Base-by-base conservation (phyloP, 805 yeast species). In the Ogataea corticis region DNA sequence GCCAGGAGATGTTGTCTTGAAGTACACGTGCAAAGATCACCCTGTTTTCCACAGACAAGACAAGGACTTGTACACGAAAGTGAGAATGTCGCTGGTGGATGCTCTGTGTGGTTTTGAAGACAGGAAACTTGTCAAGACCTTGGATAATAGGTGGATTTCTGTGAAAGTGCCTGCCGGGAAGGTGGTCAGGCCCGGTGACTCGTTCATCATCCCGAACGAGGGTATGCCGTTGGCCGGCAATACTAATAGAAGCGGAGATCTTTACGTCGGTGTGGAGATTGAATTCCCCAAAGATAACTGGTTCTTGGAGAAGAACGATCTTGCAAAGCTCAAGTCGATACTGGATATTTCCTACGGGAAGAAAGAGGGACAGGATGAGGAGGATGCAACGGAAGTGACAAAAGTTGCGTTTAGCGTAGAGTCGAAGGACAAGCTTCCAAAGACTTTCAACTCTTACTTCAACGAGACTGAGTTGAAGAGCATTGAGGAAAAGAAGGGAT, bases 221-320 rank as follows among this genome's bases (percentile, higher is more conserved):
- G 97, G 97, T 4, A 88, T 92, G 95, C 96, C 96, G 0, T 57
- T 77, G 52, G 55, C 30, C 46, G 66, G 58, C 49, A 34, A 60
- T 48, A 11, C 58, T 54, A 49, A 52, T 42, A 44, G 57, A 54
- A 42, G 68, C 68, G 97, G 97, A 19, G 87, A 87, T 62, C 67
- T 90, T 51, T 89, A 80, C 57, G 71, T 90, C 14, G 77, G 73
- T 42, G 64, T 87, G n/a, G 79, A 78, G 16, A 80, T 91, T 42
- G 88, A 82, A 55, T 90, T 91, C 62, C 97, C 97, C 2, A 73
- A 74, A 29, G 95, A 89, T 63, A 78, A 83, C 57, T 90, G 97
- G 97, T 83, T 83, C 57, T 65, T 79, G 53, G 96, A 89, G 62
- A 78, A 75, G 56, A 73, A 80, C 46, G 96, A 89, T 58, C 43